A percentile compares a stretch with the other conserved stretches of the same genome.
These are phyloP conservation scores for Ceriops tagal DNA, from an alignment of 345 rosid species.

Conservation along the genomic window DNA sequence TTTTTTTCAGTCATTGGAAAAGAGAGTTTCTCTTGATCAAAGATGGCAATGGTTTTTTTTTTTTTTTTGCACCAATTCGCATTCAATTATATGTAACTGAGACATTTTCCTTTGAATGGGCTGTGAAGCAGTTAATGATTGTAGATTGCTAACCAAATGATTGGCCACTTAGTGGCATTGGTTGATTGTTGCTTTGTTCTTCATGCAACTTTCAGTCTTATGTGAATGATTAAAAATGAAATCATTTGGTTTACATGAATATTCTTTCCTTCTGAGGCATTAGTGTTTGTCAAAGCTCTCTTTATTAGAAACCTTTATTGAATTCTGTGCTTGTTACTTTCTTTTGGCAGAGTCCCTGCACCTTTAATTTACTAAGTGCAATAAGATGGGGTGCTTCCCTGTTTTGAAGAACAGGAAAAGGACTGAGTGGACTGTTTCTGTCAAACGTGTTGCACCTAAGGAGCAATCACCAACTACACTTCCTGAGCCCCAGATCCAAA, in stretches of 20 bases:
- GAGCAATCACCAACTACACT: conserved; percentile 63
- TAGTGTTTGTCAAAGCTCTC: not conserved
- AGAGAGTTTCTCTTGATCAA: too few species aligned
- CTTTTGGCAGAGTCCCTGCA: conserved; percentile 24
- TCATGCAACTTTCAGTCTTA: conserved; percentile 16
- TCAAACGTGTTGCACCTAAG: conserved; percentile 44
- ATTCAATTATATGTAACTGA: not conserved
- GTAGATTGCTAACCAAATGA: not conserved
- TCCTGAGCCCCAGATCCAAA: conserved; percentile 68
- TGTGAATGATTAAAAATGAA: conserved; percentile 8
- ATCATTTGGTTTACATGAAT: not conserved
- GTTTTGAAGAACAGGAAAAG: conserved; percentile 71
- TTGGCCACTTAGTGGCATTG: not conserved
- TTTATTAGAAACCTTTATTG: not conserved
- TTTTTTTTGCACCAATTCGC: too few species aligned
- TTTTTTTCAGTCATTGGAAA: too few species aligned
- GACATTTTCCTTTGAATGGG: not conserved
- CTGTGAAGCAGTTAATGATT: not conserved
- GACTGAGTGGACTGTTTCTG: conserved; percentile 38
- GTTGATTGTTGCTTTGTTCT: not conserved
- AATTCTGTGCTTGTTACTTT: conserved; percentile 4
- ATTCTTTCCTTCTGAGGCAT: not conserved
- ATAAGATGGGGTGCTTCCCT: conserved; percentile 76
- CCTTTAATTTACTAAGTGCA: conserved; percentile 22
- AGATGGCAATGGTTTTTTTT: too few species aligned